Conservation (phyloP, 2,329 filamentous ascomycete genomes). For the Exophiala phaeomuriformis region DNA sequence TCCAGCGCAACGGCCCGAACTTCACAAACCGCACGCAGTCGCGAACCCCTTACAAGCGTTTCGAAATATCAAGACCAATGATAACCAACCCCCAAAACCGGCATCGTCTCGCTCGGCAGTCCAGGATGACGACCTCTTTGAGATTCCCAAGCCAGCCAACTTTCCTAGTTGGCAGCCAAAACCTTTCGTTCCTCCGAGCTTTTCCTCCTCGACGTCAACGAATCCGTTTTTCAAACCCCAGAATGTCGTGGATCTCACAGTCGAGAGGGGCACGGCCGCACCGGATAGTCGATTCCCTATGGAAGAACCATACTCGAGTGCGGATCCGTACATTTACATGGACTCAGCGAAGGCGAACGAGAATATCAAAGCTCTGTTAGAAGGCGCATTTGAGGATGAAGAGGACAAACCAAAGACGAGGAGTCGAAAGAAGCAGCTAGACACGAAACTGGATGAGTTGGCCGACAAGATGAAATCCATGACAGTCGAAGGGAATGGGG, state of each 20-base stretch:
- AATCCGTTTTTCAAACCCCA: constrained; percentile 36
- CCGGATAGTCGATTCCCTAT: constrained; percentile 37
- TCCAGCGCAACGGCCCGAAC: constrained; percentile 16
- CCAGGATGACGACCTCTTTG: constrained; percentile 33
- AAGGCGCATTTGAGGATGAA: constrained; percentile 47
- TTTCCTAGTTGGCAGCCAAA: constrained; percentile 40
- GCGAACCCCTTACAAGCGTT: constrained; percentile 21
- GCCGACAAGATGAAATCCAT: constrained; percentile 39
- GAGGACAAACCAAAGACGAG: constrained; percentile 37
- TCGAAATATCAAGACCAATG: constrained; percentile 22
- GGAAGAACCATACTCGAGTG: constrained; percentile 46
- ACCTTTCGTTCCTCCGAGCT: constrained; percentile 47
- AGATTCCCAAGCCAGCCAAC: constrained; percentile 46
- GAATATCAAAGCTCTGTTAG: constrained; percentile 45
- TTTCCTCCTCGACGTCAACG: constrained; percentile 40
- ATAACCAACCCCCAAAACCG: constrained; percentile 24
- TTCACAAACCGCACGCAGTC: constrained; percentile 19
- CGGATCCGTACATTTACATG: constrained; percentile 48
- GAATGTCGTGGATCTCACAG: constrained; percentile 46
- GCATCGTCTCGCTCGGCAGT: constrained; percentile 11
- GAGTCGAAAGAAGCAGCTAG: constrained; percentile 36
- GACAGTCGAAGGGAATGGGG: constrained; percentile 32
- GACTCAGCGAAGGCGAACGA: constrained; percentile 45
- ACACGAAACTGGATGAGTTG: constrained; percentile 36
- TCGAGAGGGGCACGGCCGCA: constrained; percentile 40